Percentiles rank a stretch among this genome's conserved stretches.
Conservation (phyloP, 116 monocot species). For the Cymodocea nodosa region DNA sequence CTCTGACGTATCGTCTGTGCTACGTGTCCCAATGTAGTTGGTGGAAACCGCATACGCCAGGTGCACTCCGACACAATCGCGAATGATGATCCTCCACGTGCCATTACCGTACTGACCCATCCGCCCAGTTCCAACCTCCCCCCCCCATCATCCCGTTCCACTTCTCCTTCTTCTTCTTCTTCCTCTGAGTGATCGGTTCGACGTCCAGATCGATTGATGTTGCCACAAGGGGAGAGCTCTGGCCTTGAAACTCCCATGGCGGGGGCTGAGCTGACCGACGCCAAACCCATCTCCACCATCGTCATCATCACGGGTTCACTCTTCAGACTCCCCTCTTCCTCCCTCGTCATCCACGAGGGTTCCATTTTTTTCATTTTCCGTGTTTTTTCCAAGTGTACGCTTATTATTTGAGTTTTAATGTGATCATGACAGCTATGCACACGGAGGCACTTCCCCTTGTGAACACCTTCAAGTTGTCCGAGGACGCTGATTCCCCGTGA, state of each 20-base stretch:
- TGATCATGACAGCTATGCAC: conserved; percentile 56
- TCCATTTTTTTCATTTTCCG: background rate
- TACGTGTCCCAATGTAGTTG: no score
- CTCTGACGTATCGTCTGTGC: no score
- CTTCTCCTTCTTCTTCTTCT: background rate
- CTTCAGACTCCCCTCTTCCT: background rate
- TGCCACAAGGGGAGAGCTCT: background rate
- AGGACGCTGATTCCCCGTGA: conserved; percentile 52
- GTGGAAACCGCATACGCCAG: no score
- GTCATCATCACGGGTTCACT: conserved; percentile 56
- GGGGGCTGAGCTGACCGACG: background rate
- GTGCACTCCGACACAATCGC: no score
- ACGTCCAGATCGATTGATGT: background rate
- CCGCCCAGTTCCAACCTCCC: no score
- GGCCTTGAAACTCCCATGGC: background rate
- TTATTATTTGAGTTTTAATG: no score
- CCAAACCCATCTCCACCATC: conserved; percentile 39
- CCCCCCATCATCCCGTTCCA: no score
- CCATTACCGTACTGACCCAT: no score
- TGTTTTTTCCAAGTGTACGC: no score
- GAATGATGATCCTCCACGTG: no score
- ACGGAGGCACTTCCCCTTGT: conserved; percentile 78
- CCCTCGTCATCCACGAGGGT: background rate
- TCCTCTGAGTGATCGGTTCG: background rate
- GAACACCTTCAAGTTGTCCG: conserved; percentile 44